phyloP scores from a whole-genome alignment of 2,329 filamentous ascomycete species.

The Colletotrichum sp. region DNA sequence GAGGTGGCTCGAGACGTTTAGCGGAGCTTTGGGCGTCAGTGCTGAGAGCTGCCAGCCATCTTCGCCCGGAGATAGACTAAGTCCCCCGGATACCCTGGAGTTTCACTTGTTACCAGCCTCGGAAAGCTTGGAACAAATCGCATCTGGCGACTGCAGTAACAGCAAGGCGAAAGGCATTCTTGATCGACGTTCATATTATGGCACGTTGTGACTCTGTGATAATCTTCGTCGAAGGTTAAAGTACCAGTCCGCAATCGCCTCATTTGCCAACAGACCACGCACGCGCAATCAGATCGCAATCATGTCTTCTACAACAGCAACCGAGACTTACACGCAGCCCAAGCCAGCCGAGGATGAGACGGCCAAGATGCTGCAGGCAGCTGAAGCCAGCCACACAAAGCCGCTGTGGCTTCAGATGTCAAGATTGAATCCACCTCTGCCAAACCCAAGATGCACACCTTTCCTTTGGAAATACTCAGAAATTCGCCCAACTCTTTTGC shows the following conservation, averaged over 20 bases:
- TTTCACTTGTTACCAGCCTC: not conserved
- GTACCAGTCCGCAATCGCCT: not conserved
- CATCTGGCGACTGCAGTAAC: not conserved
- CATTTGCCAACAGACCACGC: not conserved
- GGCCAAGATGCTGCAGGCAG: not conserved
- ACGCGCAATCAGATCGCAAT: not conserved
- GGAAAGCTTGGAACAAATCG: not conserved
- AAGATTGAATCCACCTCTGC: conserved; percentile 46
- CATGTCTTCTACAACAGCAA: not conserved
- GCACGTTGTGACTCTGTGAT: not conserved
- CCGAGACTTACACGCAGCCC: not conserved
- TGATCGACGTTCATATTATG: not conserved
- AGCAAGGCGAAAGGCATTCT: not conserved
- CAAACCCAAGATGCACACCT: conserved; percentile 44
- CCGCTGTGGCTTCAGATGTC: conserved; percentile 52
- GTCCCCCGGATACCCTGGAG: not conserved
- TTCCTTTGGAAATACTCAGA: conserved; percentile 36
- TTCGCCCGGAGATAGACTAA: not conserved
- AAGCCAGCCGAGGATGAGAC: not conserved
- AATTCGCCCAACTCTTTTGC: conserved; percentile 35
- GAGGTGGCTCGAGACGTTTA: not conserved
- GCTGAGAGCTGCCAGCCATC: not conserved
- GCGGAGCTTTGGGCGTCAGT: not conserved
- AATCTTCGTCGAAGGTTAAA: not conserved
- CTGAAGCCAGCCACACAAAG: conserved; percentile 23